Base-by-base conservation (phyloP, 2,329 filamentous ascomycete species). In the Calonectria crousiana region DNA sequence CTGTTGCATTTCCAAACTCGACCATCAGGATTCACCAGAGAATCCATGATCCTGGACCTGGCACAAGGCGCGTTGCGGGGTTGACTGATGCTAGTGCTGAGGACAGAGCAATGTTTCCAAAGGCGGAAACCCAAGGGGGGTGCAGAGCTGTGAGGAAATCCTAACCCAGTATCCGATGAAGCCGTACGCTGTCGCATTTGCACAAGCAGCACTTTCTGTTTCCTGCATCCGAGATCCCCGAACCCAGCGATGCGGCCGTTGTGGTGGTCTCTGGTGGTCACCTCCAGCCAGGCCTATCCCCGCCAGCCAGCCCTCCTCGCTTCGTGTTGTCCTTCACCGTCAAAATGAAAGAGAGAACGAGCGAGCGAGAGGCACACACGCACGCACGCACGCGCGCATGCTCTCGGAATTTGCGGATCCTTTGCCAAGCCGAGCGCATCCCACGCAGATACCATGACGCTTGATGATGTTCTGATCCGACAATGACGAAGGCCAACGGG, bases 31-130 rank as follows among this genome's bases (percentile, higher is more conserved):
- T 69, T 65, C 66, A 69, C 20, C 64, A 64, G 44, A 62, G 53
- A 49, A 62, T 36, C 67, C 70, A 73, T 73, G 67, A 79, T 74
- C 78, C 78, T 69, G 70, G 73, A 53, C 69, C 41, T 65, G 38
- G 36, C 26, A 56, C 69, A 67, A 67, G 53, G 69, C 60, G 58
- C 58, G 75, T 76, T 80, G 78, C 72, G 78, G 78, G 78, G 78
- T 79, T 77, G 73, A 70, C 74, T 69, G 73, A 73, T 44, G 73
- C 75, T 79, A 78, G 74, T 76, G 78, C 67, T 75, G 71, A 38
- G 64, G 71, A 69, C 72, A 30, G 26, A 34, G 26, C 78, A 77
- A 72, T 44, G 64, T 52, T 73, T 75, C 74, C 76, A 73, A 74
- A 80, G 73, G 70, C 67, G 73, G 71, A 51, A 78, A 78, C 52